phyloP scores from a whole-genome alignment of 2,329 filamentous ascomycete species.

The Thyridium curvatum region DNA sequence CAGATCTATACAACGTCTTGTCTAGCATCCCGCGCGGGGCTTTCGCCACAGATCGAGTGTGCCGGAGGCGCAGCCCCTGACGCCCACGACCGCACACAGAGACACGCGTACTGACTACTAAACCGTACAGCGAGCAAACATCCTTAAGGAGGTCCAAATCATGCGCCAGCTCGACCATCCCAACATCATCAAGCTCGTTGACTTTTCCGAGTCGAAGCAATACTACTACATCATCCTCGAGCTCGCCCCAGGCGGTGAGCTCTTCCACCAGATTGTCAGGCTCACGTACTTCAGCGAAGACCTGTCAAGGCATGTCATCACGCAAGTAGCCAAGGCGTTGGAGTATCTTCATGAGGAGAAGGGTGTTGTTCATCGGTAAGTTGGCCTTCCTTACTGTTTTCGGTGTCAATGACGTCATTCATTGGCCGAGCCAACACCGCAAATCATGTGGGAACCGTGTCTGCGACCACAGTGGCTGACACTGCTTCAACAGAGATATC shows the following conservation, averaged over 20 bases:
- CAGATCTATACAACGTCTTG: slow-evolving; percentile 1
- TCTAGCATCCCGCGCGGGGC: background rate
- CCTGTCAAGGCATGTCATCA: slow-evolving; percentile 87
- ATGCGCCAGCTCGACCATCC: slow-evolving; percentile 96
- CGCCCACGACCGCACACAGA: background rate
- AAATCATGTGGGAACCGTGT: background rate
- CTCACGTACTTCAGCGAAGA: slow-evolving; percentile 98
- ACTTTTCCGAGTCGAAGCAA: slow-evolving; percentile 88
- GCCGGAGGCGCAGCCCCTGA: slow-evolving; percentile 2
- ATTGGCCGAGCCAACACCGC: background rate
- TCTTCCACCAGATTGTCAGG: slow-evolving; percentile 97
- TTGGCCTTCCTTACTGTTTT: slow-evolving; percentile 8
- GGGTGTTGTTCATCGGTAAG: slow-evolving; percentile 94
- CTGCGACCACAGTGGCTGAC: too few relatives aligned
- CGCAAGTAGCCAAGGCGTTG: slow-evolving; percentile 89
- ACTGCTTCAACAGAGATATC: slow-evolving; percentile 95
- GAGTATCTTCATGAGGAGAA: slow-evolving; percentile 92
- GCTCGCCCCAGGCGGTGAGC: slow-evolving; percentile 86
- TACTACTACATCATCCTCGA: slow-evolving; percentile 98
- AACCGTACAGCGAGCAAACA: slow-evolving; percentile 75
- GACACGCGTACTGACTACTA: slow-evolving; percentile 12
- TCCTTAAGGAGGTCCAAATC: slow-evolving; percentile 96
- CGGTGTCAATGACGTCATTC: slow-evolving; percentile 18
- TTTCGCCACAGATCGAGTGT: slow-evolving; percentile 9
- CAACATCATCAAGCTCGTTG: slow-evolving; percentile 89